Conservation (phyloP, 768 basidiomycete genomes). For the Termitomyces sp. region DNA sequence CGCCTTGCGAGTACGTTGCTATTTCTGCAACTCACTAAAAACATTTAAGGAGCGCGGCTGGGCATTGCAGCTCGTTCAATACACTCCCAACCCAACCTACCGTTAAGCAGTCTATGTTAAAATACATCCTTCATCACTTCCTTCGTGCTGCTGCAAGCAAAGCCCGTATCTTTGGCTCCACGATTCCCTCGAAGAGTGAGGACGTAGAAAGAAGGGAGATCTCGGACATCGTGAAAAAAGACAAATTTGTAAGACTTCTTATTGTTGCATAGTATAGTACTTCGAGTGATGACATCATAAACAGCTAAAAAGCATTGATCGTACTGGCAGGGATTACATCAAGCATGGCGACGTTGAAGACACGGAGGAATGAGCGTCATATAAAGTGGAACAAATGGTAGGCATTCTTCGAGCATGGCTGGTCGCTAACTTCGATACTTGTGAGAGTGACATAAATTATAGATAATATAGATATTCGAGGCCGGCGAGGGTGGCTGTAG, state of each 20-base stretch:
- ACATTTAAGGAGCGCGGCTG: too few relatives aligned
- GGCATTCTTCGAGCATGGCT: too few relatives aligned
- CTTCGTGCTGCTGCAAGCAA: neutral
- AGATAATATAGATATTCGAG: too few relatives aligned
- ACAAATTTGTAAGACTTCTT: neutral
- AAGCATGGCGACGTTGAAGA: neutral
- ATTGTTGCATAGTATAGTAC: neutral
- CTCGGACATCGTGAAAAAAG: neutral
- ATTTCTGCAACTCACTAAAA: too few relatives aligned
- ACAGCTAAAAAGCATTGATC: neutral
- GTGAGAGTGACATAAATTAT: neutral
- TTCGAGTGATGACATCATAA: neutral
- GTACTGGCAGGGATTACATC: neutral
- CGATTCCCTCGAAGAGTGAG: neutral
- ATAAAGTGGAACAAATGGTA: too few relatives aligned
- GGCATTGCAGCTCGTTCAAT: too few relatives aligned
- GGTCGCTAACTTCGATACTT: neutral
- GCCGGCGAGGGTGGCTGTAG: too few relatives aligned
- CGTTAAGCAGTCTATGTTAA: neutral
- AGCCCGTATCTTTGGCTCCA: neutral
- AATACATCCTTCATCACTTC: neutral
- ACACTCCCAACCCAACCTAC: too few relatives aligned
- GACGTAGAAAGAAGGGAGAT: neutral
- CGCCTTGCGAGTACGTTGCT: too few relatives aligned
- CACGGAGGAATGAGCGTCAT: neutral